Base-by-base conservation (phyloP, 306 rosid species). In the Heteromeles arbutifolia region DNA sequence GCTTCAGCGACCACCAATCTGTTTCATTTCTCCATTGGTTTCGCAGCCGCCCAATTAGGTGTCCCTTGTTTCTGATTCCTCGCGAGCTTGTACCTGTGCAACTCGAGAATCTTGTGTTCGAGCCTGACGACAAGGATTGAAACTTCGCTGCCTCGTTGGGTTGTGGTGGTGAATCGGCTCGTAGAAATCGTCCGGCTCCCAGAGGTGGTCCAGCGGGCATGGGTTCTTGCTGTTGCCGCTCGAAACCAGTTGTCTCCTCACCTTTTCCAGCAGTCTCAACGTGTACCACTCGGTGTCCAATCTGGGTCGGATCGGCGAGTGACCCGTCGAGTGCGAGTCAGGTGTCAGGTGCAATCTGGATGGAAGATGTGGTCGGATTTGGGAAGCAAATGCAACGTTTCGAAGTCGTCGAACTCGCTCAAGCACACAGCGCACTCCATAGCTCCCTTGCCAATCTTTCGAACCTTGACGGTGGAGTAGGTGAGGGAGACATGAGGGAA, bases 291-390 rank as follows among this genome's bases (percentile, higher is more conserved):
- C 90, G 28, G 67, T 64, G 61, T 76, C n/a, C 68, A 83, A 79
- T 58, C 79, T 86, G 4, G 25, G 70, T 66, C 77, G 90, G 54
- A 70, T 77, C 71, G 78, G 65, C 0, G 88, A 88, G 82, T 88
- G 93, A 5, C 93, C 93, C 1, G 92, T 92, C 28, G 93, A 90
- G 68, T 92, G 84, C 9, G 91, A 92, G n/a, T 92, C 97, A 90
- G 6, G 90, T 82, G 39, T 92, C 87, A 3, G 80, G 90, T 87
- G 69, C 96, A 92, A 15, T 67, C 68, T 19, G 92, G 84, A 41
- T 92, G 96, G 69, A 90, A 92, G 6, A 90, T 88, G 66, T 92
- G 97, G 73, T 79, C 69, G 67, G 92, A 92, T 64, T 82, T 84
- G 2, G 97, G 96, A 15, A 92, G 65, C 74, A 90, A 78, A 18